phyloP scores from a whole-genome alignment of 306 rosid species.

The Vigna hirtella region DNA sequence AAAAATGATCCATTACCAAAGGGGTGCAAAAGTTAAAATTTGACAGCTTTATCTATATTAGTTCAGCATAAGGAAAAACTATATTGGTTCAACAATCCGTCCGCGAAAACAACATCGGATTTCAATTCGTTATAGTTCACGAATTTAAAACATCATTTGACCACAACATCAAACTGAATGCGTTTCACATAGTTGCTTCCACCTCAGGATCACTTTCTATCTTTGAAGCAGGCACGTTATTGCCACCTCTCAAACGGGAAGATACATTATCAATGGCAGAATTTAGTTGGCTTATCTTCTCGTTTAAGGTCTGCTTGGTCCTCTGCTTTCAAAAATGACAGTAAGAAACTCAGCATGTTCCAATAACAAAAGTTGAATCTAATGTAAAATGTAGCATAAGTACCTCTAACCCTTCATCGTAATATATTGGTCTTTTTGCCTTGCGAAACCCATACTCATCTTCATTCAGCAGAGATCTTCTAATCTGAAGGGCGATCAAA shows the following conservation, averaged over 20 bases:
- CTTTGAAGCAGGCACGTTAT: constrained; percentile 59
- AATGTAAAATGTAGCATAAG: constrained; percentile 19
- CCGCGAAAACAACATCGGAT: constrained; percentile 30
- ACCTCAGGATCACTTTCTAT: constrained; percentile 77
- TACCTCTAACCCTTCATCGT: constrained; percentile 97
- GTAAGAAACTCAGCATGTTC: constrained; percentile 23
- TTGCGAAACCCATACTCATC: constrained; percentile 85
- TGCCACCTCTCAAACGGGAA: constrained; percentile 93
- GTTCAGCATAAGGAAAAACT: neutral
- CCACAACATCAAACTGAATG: constrained; percentile 19
- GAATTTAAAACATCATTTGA: constrained; percentile 34
- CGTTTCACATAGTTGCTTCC: constrained; percentile 71
- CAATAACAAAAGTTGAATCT: constrained; percentile 5
- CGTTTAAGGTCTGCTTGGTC: constrained; percentile 81
- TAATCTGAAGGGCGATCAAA: constrained; percentile 61
- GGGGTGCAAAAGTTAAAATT: neutral
- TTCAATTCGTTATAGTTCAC: constrained; percentile 30
- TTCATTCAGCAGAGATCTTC: constrained; percentile 84
- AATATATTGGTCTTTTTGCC: constrained; percentile 86
- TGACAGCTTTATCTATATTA: constrained; percentile 26
- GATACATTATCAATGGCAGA: constrained; percentile 96
- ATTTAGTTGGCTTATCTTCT: constrained; percentile 85
- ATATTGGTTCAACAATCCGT: constrained; percentile 31
- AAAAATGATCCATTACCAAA: constrained; percentile 21
- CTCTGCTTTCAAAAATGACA: constrained; percentile 59